Conservation (phyloP, 768 basidiomycete species). For the Lactarius hatsudake region DNA sequence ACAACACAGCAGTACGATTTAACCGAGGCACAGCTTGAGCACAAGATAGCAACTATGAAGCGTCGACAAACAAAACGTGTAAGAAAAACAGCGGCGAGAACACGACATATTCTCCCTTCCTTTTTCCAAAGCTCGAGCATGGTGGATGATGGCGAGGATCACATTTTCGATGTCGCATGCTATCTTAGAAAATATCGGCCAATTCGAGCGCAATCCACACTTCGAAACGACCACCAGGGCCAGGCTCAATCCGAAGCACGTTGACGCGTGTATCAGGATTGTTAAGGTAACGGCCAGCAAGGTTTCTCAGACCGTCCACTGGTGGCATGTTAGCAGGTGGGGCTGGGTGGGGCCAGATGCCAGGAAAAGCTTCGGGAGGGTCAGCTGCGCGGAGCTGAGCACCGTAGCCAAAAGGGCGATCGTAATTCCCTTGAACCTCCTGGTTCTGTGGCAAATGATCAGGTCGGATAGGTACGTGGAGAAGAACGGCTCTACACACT, state of each 20-base stretch:
- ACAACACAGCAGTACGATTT: too few relatives aligned
- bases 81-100: neutral
- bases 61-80: neutral
- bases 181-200: neutral
- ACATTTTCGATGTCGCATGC: neutral
- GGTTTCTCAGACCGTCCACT: neutral
- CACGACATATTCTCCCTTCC: neutral
- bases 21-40: too few relatives aligned
- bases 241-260: neutral
- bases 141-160: neutral
- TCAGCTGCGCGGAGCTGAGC: neutral
- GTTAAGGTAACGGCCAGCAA: neutral
- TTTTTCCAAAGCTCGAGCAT: neutral
- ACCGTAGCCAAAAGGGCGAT: neutral
- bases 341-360: neutral
- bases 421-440: neutral
- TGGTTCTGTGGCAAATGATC: neutral
- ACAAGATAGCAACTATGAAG: neutral
- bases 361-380: neutral
- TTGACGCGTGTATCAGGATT: neutral
- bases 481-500: neutral
- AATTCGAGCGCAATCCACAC: slow-evolving; percentile 6
- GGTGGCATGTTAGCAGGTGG: neutral
- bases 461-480: neutral
- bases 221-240: neutral